These are phyloP conservation scores for Colletotrichum sp. DNA, from an alignment of 2,329 filamentous ascomycete species.

Conservation along the genomic window DNA sequence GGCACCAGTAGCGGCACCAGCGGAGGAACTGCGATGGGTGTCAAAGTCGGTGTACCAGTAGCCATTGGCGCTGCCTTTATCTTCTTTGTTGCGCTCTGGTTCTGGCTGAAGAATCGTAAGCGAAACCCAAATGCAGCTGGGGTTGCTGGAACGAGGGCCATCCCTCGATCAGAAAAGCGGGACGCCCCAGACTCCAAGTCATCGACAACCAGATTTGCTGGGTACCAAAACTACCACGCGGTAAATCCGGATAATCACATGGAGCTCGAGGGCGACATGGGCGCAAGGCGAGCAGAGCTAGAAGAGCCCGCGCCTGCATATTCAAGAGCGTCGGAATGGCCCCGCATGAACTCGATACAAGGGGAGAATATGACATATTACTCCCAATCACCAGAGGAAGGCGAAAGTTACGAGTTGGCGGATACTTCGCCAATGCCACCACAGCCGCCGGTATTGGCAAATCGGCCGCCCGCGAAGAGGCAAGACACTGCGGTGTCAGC, in stretches of 20 bases:
- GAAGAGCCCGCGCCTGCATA: slow-evolving; percentile 6
- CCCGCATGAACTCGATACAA: slow-evolving; percentile 12
- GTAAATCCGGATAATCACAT: background rate
- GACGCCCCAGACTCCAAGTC: slow-evolving; percentile 15
- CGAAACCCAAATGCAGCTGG: background rate
- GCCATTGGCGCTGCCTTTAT: background rate
- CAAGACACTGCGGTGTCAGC: slow-evolving; percentile 1
- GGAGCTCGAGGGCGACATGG: slow-evolving; percentile 13
- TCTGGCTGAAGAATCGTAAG: slow-evolving; percentile 13
- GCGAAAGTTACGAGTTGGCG: slow-evolving; percentile 15
- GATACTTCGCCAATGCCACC: slow-evolving; percentile 3
- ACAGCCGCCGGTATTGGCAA: background rate
- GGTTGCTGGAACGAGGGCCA: background rate
- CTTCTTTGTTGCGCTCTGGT: background rate
- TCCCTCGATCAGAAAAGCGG: slow-evolving; percentile 15
- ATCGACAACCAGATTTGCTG: slow-evolving; percentile 10
- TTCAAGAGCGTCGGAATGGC: slow-evolving; percentile 7
- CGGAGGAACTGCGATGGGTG: background rate
- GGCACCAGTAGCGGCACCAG: background rate
- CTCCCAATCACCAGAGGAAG: background rate
- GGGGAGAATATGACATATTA: slow-evolving; percentile 2
- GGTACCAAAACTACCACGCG: background rate
- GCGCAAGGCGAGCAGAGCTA: background rate
- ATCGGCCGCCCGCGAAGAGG: background rate
- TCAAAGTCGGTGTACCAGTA: slow-evolving; percentile 10